Base-by-base conservation (phyloP, 176 grass and related monocot species). In the Lolium perenne region DNA sequence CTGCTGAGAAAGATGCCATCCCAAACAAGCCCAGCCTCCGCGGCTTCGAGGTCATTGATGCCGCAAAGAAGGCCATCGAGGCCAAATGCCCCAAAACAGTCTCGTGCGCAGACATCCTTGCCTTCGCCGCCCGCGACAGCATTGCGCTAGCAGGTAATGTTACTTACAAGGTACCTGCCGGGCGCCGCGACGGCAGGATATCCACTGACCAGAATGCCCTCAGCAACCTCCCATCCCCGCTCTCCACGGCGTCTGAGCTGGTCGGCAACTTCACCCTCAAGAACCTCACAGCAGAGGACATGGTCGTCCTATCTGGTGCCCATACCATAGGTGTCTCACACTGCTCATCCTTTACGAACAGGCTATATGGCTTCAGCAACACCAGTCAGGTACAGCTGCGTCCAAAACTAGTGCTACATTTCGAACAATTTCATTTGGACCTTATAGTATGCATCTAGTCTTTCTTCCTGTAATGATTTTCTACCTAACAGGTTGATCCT, bases 1-100 rank as follows among this genome's bases (percentile, higher is more conserved):
- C 69, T 5, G 83, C 87, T 14, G 92, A 94, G 83, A 92, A 94
- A 60, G 88, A 92, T 11, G 70, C 80, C 1, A 0, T 0, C 0
- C 86, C 90, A 0, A 92, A 94, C 86, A 94, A 89, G 38, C 92
- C 87, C 0, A 97, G 92, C 88, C 88, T 94, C 14, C 87, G 84
- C 0, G 92, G 94, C 10, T 94, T 94, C 63, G 90, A 94, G 45
- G 88, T 91, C 4, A 85, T 89, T 70, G 92, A 92, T 35, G 72
- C 83, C 0, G 92, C 88, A 25, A 97, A 94, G 92, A 76, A 35
- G 46, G 93, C 90, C 35, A 40, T 92, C 23, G 93, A 95, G 85
- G 88, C 90, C 0, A 32, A 18, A 12, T 80, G 95, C 79, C 87
- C 85, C 61, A 74, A 58, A 11, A 82, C 69, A 0, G 86, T 97